Conservation (phyloP, 192 early-diverging fungal species). For the Spizellomyces sp. region DNA sequence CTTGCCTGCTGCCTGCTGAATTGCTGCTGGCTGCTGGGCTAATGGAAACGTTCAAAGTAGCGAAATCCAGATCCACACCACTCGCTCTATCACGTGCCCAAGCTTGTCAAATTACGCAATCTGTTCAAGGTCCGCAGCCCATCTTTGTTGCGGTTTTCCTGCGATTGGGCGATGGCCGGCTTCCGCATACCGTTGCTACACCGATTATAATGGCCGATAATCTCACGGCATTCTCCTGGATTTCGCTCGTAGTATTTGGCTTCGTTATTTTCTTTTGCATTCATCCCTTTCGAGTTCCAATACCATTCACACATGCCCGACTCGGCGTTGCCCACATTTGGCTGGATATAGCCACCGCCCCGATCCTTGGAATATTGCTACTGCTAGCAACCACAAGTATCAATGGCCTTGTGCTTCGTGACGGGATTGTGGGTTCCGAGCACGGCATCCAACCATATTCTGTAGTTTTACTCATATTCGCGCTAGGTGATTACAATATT, state of each 20-base stretch:
- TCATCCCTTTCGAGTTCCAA: slow-evolving; percentile 47
- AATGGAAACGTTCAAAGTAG: too few relatives aligned
- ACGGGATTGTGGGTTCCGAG: slow-evolving; percentile 62
- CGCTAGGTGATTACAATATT: slow-evolving; percentile 51
- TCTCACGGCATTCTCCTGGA: slow-evolving; percentile 49
- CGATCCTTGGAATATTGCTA: slow-evolving; percentile 67
- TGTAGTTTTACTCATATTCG: slow-evolving; percentile 80
- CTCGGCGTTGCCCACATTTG: background rate
- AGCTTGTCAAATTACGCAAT: too few relatives aligned
- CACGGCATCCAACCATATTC: slow-evolving; percentile 74
- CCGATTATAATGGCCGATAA: background rate
- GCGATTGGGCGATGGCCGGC: background rate
- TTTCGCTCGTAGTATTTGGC: slow-evolving; percentile 63
- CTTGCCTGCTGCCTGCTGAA: too few relatives aligned
- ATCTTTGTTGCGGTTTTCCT: too few relatives aligned
- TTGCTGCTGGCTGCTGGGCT: too few relatives aligned
- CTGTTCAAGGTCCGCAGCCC: too few relatives aligned
- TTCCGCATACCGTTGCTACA: background rate
- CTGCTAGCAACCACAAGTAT: slow-evolving; percentile 67
- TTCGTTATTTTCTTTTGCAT: slow-evolving; percentile 64
- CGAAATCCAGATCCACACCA: too few relatives aligned
- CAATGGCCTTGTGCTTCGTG: slow-evolving; percentile 42
- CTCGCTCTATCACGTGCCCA: too few relatives aligned
- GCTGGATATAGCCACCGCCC: slow-evolving; percentile 72
- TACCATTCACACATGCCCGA: slow-evolving; percentile 44